A percentile compares a stretch with the other conserved stretches of the same genome.
Conservation (phyloP, 768 basidiomycete genomes). For the Boletellus ananiceps region DNA sequence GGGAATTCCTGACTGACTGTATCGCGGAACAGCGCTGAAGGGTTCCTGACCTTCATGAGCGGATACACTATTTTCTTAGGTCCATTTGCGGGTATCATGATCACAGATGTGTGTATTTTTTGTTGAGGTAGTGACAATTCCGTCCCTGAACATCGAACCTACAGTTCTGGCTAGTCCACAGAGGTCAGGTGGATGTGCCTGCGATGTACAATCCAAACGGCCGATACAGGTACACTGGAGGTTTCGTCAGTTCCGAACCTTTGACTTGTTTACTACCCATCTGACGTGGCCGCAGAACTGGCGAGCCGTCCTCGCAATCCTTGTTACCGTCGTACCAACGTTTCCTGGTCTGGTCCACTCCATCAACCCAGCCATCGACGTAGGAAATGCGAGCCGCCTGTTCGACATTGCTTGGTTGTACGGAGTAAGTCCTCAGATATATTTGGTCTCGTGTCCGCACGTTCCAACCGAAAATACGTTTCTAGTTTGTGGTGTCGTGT, state of each 20-base stretch:
- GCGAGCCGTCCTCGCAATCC: slow-evolving; percentile 64
- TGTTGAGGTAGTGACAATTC: neutral
- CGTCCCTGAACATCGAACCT: slow-evolving; percentile 1
- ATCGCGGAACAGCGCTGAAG: slow-evolving; percentile 39
- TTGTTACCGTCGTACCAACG: slow-evolving; percentile 64
- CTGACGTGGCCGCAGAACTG: slow-evolving; percentile 55
- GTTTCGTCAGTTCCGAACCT: slow-evolving; percentile 46
- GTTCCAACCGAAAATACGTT: neutral
- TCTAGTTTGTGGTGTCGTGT: slow-evolving; percentile 26
- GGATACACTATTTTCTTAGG: slow-evolving; percentile 86
- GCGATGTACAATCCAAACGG: slow-evolving; percentile 80
- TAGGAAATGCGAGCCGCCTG: slow-evolving; percentile 54
- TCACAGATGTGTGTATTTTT: slow-evolving; percentile 44
- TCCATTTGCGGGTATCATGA: slow-evolving; percentile 76
- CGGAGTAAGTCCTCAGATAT: slow-evolving; percentile 41
- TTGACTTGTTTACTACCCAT: neutral
- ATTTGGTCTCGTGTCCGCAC: neutral
- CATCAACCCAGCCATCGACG: slow-evolving; percentile 61
- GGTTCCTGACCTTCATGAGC: slow-evolving; percentile 73
- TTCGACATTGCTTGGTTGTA: slow-evolving; percentile 78
- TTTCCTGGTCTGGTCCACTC: slow-evolving; percentile 75
- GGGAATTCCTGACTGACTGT: neutral
- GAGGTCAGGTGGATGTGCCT: slow-evolving; percentile 69
- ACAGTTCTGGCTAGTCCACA: slow-evolving; percentile 78
- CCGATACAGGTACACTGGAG: slow-evolving; percentile 71